Conservation (phyloP, 2,329 filamentous ascomycete species). For the Fusarium foetens region DNA sequence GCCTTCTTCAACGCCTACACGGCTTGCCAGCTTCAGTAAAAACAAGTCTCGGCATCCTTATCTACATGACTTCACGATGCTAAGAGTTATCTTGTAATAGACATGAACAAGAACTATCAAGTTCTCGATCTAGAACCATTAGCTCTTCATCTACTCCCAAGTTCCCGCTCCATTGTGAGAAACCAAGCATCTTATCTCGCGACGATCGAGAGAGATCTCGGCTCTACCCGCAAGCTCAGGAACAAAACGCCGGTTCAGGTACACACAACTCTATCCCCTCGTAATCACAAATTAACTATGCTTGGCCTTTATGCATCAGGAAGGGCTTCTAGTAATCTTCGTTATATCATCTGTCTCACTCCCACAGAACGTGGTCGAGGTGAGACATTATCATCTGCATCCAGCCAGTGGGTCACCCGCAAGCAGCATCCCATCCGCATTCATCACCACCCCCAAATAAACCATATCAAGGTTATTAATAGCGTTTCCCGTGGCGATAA, state of each 20-base stretch:
- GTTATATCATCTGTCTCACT: not conserved
- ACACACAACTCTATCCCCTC: not conserved
- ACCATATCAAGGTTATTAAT: not conserved
- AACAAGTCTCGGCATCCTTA: not conserved
- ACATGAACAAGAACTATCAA: accelerated
- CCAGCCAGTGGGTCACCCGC: constrained; percentile 13
- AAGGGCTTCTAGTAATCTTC: accelerated
- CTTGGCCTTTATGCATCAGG: not conserved
- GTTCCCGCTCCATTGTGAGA: not conserved
- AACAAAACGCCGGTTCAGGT: not conserved
- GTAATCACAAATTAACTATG: not conserved
- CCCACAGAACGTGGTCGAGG: not conserved
- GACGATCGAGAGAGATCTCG: not conserved
- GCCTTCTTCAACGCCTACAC: accelerated
- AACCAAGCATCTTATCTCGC: not conserved
- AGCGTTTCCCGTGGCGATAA: not conserved
- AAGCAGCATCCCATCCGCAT: constrained; percentile 20
- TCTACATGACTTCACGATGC: not conserved
- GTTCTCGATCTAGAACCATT: accelerated
- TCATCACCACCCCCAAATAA: not conserved
- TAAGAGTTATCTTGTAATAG: not conserved
- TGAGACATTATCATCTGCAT: constrained; percentile 5
- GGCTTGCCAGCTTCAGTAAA: accelerated
- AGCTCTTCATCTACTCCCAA: not conserved
- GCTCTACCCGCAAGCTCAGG: not conserved